These are phyloP conservation scores for Cyathus striatus DNA, from an alignment of 768 basidiomycete species.

Conservation along the genomic window DNA sequence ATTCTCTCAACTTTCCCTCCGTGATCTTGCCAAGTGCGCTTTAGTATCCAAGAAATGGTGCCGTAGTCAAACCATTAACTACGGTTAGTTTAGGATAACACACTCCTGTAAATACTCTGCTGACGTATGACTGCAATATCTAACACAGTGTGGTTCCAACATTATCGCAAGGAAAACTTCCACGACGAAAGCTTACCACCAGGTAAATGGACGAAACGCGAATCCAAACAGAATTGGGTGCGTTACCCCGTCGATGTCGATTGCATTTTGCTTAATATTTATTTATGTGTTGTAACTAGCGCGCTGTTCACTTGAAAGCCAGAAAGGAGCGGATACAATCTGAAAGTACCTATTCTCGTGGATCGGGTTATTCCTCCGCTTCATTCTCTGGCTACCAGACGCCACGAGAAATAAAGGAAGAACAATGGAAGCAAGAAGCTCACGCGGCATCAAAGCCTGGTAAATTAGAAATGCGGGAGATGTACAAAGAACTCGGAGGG, in stretches of 20 bases:
- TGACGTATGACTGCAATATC: no score
- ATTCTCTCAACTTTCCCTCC: slow-evolving; percentile 56
- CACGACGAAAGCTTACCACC: slow-evolving; percentile 73
- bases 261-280: slow-evolving; percentile 4
- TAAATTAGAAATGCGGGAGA: slow-evolving; percentile 83
- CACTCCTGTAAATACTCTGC: slow-evolving; percentile 3
- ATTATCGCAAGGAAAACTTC: slow-evolving; percentile 84
- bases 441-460: slow-evolving; percentile 50
- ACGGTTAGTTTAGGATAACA: slow-evolving; percentile 49
- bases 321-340: slow-evolving; percentile 31
- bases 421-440: slow-evolving; percentile 60
- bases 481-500: slow-evolving; percentile 88
- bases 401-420: slow-evolving; percentile 73
- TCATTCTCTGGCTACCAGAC: slow-evolving; percentile 66
- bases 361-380: slow-evolving; percentile 48
- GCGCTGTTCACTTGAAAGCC: slow-evolving; percentile 41
- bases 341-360: slow-evolving; percentile 28
- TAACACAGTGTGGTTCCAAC: slow-evolving; percentile 84
- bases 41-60: slow-evolving; percentile 84
- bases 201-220: slow-evolving; percentile 88
- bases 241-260: slow-evolving; percentile 13
- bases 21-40: slow-evolving; percentile 72
- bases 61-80: slow-evolving; percentile 86
- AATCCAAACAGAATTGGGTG: slow-evolving; percentile 94
- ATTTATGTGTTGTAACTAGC: slow-evolving; percentile 30